phyloP scores from a whole-genome alignment of 2,329 filamentous ascomycete genomes.

The Trichoderma atroviride region DNA sequence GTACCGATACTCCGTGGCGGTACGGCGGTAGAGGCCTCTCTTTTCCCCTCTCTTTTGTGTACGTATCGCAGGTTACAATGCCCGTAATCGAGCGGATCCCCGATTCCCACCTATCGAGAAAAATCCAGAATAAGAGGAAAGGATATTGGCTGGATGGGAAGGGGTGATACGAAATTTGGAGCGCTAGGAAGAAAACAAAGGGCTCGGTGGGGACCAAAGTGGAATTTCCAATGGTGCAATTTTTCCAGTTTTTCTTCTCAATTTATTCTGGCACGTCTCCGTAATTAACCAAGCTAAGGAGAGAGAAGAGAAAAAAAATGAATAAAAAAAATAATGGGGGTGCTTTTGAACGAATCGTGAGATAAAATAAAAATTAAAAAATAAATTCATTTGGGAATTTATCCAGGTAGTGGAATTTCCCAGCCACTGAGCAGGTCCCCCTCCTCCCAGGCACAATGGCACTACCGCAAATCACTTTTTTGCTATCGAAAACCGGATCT shows the following conservation, averaged over 20 bases:
- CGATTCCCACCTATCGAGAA: slow-evolving; percentile 5
- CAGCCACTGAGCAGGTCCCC: neutral
- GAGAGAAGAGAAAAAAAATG: neutral
- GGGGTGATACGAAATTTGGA: slow-evolving; percentile 2
- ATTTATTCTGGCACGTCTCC: neutral
- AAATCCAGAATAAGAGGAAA: neutral
- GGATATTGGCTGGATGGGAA: neutral
- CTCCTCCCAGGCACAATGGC: slow-evolving; percentile 8
- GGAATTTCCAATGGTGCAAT: neutral
- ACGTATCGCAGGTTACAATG: neutral
- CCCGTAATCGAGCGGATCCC: slow-evolving; percentile 5
- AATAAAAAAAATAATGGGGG: neutral
- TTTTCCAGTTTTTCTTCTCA: neutral
- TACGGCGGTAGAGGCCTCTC: neutral
- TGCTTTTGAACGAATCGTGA: neutral
- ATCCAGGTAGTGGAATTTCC: neutral
- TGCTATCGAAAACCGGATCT: neutral
- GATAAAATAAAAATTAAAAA: slow-evolving; percentile 2
- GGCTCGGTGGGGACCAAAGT: slow-evolving; percentile 6
- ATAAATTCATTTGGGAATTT: neutral
- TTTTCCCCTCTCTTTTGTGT: neutral
- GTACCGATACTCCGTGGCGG: neutral
- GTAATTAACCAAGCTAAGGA: neutral
- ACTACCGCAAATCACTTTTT: neutral
- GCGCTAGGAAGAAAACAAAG: slow-evolving; percentile 11